Base-by-base conservation (phyloP, 345 rosid species). In the Hypericum androsaemum region DNA sequence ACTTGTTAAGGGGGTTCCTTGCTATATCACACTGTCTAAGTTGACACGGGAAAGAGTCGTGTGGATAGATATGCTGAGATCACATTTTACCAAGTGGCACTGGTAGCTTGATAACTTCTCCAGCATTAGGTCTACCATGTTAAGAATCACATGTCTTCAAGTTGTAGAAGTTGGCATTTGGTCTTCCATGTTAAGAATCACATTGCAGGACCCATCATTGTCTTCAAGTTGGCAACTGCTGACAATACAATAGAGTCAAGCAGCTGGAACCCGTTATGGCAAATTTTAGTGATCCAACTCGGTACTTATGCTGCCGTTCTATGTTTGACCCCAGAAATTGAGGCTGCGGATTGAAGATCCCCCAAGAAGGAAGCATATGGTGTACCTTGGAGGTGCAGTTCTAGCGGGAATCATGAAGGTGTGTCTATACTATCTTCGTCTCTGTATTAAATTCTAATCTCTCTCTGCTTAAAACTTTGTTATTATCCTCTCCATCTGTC, bases 351-450 rank as follows among this genome's bases (percentile, higher is more conserved):
- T 92, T 14, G 98, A 92, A 66, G 98, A 92, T 71, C 98, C 96
- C 54, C 98, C 95, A 3, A 77, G 94, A 65, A 85, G 98, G 77
- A 92, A 92, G 72, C 95, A 92, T 71, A 92, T 92, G 98, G 98
- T 88, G 16, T 92, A 92, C 75, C 80, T 92, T 7, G 98, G 98
- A 58, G 98, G 96, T 15, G 96, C 95, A 37, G 96, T 85, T 71
- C 94, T 92, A 62, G 98, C 98, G 6, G 97, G 96, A 54, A 92
- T 92, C 68, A 92, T 88, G 96, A 92, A 85, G 95, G 98, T 90
- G 56, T 14, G 17, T 59, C 0, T 44, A 0, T 44, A 22, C 62
- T 56, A 52, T 14, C 40, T 28, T 57, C 66, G 54, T 36, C 9
- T 11, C 45, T 16, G 22, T 48, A 8, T 55, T 16, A n/a, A 22